These are phyloP conservation scores for Salicornia ramosissima DNA, from an alignment of 148 eudicot species.

Conservation along the genomic window DNA sequence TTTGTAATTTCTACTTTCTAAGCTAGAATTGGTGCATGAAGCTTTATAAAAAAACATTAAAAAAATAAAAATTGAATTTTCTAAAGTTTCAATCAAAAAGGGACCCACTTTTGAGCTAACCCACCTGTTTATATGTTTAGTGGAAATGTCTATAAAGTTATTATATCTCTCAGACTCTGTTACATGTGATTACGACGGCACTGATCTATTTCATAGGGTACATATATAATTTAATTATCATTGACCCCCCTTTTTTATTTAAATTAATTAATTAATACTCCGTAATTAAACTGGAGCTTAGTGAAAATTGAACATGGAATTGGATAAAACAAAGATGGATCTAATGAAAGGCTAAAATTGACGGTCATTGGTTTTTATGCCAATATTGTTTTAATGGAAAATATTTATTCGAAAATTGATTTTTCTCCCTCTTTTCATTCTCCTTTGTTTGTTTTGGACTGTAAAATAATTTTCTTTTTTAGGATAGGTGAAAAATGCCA, in stretches of 20 bases:
- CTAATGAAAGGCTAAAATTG: not conserved
- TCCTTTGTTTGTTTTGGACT: too few species aligned
- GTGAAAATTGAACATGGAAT: conserved; percentile 21
- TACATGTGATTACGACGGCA: conserved; percentile 32
- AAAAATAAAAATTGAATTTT: not conserved
- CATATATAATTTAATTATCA: conserved; percentile 20
- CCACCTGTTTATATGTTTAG: conserved; percentile 4
- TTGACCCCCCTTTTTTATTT: conserved; percentile 9
- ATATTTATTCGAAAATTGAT: too few species aligned
- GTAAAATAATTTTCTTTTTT: too few species aligned
- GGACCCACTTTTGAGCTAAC: conserved; percentile 20
- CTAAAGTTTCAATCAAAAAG: conserved; percentile 1
- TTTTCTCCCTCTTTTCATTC: too few species aligned
- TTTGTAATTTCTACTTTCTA: too few species aligned
- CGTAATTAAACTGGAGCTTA: not conserved
- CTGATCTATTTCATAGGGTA: conserved; percentile 23
- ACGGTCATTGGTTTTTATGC: conserved; percentile 14
- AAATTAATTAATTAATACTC: not conserved
- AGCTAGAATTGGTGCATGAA: not conserved
- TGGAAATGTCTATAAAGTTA: not conserved
- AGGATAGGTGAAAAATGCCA: too few species aligned
- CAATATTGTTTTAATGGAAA: too few species aligned
- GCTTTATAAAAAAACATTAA: not conserved
- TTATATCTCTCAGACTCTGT: not conserved
- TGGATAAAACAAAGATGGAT: conserved; percentile 7